Evolutionary conservation across 129 eudicot species (phyloP).

Genomic region (Chrysanthemum seticuspe): DNA sequence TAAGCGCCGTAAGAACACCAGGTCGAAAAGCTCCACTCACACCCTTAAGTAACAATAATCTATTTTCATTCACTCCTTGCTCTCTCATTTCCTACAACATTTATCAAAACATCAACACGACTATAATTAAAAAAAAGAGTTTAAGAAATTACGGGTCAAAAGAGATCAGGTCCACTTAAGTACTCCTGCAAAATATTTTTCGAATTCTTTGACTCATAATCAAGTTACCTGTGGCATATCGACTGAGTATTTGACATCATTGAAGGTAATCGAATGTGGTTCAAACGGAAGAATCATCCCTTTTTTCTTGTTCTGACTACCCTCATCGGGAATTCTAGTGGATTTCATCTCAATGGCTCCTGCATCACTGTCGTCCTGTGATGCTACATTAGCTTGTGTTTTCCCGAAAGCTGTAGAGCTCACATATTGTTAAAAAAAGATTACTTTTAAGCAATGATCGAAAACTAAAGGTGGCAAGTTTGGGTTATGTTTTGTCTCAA

Average conservation of each 20-base stretch:
- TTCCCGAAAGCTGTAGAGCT: slow-evolving; percentile 62
- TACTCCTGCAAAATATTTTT: too few relatives aligned
- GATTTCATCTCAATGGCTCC: slow-evolving; percentile 33
- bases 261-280: slow-evolving; percentile 77
- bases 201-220: neutral
- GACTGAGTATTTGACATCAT: slow-evolving; percentile 73
- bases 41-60: slow-evolving; percentile 63
- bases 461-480: slow-evolving; percentile 8
- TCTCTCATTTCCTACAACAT: slow-evolving; percentile 74
- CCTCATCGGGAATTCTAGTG: slow-evolving; percentile 12
- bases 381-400: slow-evolving; percentile 40
- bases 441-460: neutral
- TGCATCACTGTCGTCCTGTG: slow-evolving; percentile 12
- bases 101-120: neutral
- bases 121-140: neutral
- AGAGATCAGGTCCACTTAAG: neutral
- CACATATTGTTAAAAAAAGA: slow-evolving; percentile 12
- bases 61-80: slow-evolving; percentile 65
- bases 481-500: neutral
- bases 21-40: slow-evolving; percentile 88
- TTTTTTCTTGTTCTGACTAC: slow-evolving; percentile 27
- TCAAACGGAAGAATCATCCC: slow-evolving; percentile 91
- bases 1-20: slow-evolving; percentile 83
- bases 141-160: neutral
- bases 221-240: slow-evolving; percentile 84